phyloP scores from a whole-genome alignment of 352 stramenopile species.

The Pythium dissimile region DNA sequence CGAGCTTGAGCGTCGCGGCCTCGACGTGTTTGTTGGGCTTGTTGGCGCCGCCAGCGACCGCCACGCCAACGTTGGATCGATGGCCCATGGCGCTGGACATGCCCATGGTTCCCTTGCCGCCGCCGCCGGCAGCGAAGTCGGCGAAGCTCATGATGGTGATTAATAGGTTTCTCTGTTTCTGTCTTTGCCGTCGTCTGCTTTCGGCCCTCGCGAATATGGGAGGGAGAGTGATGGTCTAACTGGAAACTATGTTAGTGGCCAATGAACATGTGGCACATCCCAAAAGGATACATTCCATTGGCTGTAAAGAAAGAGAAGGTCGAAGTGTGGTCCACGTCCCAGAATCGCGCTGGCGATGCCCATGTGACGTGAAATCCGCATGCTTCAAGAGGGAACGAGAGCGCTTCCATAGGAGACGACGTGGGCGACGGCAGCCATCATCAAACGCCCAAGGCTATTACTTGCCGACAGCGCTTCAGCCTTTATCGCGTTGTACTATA shows the following conservation, averaged over 20 bases:
- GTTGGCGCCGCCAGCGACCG: conserved; percentile 13
- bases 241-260: neutral
- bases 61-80: conserved; percentile 3
- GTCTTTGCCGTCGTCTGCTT: neutral
- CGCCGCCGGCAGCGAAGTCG: conserved; percentile 43
- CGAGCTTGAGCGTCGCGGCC: conserved; percentile 67
- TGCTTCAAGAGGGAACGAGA: conserved; percentile 14
- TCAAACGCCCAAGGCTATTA: too few relatives aligned
- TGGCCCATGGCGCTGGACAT: conserved; percentile 10
- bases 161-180: conserved; percentile 3
- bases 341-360: neutral
- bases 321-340: conserved; percentile 6
- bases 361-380: conserved; percentile 20
- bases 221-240: conserved; percentile 18
- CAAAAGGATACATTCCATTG: neutral
- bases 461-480: too few relatives aligned
- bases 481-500: too few relatives aligned
- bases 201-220: neutral
- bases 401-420: too few relatives aligned
- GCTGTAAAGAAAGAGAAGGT: neutral
- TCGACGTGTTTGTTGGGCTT: conserved; percentile 60
- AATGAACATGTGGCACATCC: conserved; percentile 1
- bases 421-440: too few relatives aligned
- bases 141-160: conserved; percentile 70
- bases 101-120: conserved; percentile 14